Percentiles rank a stretch among this genome's conserved stretches.
These are phyloP conservation scores for Pythium utonaiense DNA, from an alignment of 352 stramenopile genomes.

Conservation along the genomic window DNA sequence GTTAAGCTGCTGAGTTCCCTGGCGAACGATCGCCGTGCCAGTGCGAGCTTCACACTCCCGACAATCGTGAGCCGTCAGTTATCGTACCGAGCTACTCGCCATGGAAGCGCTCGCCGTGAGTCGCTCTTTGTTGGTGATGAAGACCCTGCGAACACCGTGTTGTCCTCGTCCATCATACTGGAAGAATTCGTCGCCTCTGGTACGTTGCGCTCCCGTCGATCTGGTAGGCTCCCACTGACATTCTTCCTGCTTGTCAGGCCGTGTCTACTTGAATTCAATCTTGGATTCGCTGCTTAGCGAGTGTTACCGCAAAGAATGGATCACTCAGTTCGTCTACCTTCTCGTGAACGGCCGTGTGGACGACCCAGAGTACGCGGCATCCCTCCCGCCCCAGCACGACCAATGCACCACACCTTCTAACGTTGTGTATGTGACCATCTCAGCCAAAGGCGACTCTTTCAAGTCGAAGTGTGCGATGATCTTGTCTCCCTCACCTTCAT, in stretches of 20 bases:
- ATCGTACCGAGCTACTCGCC: constrained; percentile 40
- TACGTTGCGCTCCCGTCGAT: too few species aligned
- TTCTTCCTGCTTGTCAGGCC: constrained; percentile 31
- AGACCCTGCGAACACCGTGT: constrained; percentile 26
- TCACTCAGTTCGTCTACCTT: constrained; percentile 61
- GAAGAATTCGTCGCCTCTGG: constrained; percentile 72
- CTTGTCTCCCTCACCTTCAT: constrained; percentile 49
- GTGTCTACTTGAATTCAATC: constrained; percentile 73
- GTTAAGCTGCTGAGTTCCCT: constrained; percentile 76
- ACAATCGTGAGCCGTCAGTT: constrained; percentile 34
- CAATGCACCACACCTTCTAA: background rate
- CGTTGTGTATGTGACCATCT: background rate
- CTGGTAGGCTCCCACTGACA: too few species aligned
- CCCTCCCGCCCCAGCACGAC: background rate
- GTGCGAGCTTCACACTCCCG: constrained; percentile 36
- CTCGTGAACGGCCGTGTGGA: constrained; percentile 57
- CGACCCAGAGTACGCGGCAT: constrained; percentile 45
- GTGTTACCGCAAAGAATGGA: constrained; percentile 73
- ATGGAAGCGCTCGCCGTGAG: constrained; percentile 38
- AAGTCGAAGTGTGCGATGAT: constrained; percentile 50
- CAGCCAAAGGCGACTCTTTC: constrained; percentile 63
- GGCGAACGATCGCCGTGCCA: constrained; percentile 44
- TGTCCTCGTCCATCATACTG: constrained; percentile 45
- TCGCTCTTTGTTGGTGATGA: constrained; percentile 40
- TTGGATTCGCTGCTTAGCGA: constrained; percentile 75